Evolutionary conservation across 139 green algal genomes (phyloP).

Genomic region (Gonium pectorale): DNA sequence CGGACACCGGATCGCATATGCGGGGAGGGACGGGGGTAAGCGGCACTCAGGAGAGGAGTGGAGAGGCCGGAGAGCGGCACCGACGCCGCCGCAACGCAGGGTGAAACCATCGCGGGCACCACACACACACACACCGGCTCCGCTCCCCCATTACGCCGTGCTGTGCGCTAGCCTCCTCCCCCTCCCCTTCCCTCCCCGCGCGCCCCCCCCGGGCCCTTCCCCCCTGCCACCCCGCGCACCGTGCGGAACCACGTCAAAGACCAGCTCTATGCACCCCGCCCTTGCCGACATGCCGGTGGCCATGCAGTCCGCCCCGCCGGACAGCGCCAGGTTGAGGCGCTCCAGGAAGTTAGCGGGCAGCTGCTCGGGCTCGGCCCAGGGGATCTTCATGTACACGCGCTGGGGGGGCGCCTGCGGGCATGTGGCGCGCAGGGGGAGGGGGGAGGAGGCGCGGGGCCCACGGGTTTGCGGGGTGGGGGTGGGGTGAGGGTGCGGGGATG

Average conservation of each 20-base stretch:
- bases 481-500: not conserved
- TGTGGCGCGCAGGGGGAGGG: no score
- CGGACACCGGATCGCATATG: no score
- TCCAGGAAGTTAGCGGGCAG: constrained; percentile 38
- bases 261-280: constrained; percentile 42
- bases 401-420: not conserved
- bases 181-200: not conserved
- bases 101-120: no score
- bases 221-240: not conserved
- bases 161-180: not conserved
- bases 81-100: no score
- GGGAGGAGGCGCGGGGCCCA: not conserved
- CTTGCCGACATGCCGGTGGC: constrained; percentile 16
- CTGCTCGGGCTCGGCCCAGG: constrained; percentile 38
- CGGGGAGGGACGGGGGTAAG: no score
- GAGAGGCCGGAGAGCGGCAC: no score
- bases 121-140: no score
- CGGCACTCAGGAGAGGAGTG: no score
- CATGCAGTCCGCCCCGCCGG: constrained; percentile 21
- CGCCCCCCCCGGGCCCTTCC: not conserved
- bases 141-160: no score
- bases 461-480: no score
- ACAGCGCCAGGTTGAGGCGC: constrained; percentile 32
- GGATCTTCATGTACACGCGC: constrained; percentile 41
- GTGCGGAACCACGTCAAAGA: constrained; percentile 29